A percentile compares a stretch with the other conserved stretches of the same genome.
Conservation (phyloP, 2,329 filamentous ascomycete species). For the Alternaria sp. region DNA sequence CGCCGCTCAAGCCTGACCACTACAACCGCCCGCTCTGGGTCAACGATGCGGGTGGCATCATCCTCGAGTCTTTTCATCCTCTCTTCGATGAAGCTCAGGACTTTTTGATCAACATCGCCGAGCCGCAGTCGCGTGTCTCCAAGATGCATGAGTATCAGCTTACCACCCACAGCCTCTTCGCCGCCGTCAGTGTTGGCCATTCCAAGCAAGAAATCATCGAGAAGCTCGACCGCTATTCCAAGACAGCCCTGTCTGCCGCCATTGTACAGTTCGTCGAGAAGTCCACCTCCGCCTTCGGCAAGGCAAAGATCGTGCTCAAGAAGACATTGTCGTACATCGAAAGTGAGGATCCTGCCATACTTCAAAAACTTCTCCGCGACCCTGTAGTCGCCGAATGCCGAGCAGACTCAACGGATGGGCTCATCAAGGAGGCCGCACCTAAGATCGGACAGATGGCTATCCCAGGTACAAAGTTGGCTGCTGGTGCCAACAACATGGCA, state of each 20-base stretch:
- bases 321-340: conserved; percentile 95
- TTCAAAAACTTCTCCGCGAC: conserved; percentile 88
- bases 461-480: conserved; percentile 91
- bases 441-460: conserved; percentile 90
- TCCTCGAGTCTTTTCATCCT: conserved; percentile 92
- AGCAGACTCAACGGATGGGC: conserved; percentile 74
- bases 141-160: conserved; percentile 94
- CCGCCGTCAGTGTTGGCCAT: conserved; percentile 93
- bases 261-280: conserved; percentile 81
- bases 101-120: conserved; percentile 94
- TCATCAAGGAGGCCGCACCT: conserved; percentile 82
- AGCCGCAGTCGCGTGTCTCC: conserved; percentile 87
- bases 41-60: conserved; percentile 85
- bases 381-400: conserved; percentile 80
- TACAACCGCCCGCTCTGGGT: conserved; percentile 93
- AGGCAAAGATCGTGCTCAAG: conserved; percentile 93
- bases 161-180: conserved; percentile 91
- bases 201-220: conserved; percentile 89
- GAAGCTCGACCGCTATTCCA: conserved; percentile 86
- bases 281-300: conserved; percentile 90
- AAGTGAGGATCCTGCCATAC: conserved; percentile 83
- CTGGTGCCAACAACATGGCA: conserved; percentile 77
- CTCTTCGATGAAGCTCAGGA: conserved; percentile 87
- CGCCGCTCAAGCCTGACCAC: conserved; percentile 87
- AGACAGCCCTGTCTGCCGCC: conserved; percentile 83